These are phyloP conservation scores for Rhipidocladum racemiflorum DNA, from an alignment of 176 grass and related monocot genomes.

Conservation along the genomic window DNA sequence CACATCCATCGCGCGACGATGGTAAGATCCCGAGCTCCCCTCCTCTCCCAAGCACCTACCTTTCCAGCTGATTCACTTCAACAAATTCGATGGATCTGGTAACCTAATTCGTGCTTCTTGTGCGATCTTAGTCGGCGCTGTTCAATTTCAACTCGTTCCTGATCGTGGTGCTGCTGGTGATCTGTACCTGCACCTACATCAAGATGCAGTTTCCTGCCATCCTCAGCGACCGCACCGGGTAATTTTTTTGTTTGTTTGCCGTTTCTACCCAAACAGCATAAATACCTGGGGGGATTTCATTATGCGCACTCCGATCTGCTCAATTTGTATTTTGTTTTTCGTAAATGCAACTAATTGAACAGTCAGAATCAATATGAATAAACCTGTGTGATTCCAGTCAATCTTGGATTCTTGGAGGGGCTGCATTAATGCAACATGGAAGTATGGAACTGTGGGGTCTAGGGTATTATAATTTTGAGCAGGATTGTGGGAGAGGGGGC, in stretches of 20 bases:
- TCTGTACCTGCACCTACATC: conserved; percentile 92
- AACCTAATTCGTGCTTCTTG: background rate
- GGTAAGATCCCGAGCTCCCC: background rate
- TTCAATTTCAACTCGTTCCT: conserved; percentile 97
- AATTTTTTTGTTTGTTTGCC: background rate
- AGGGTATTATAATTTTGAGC: background rate
- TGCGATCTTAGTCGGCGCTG: conserved; percentile 62
- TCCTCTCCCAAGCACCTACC: background rate
- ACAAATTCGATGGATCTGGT: background rate
- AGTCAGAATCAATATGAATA: background rate
- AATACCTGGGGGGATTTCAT: background rate
- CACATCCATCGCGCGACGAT: conserved; percentile 1
- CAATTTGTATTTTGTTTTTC: no score
- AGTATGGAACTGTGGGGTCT: background rate
- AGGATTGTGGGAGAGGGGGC: no score
- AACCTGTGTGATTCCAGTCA: background rate
- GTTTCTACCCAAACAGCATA: background rate
- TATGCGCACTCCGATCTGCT: background rate
- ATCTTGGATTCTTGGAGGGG: background rate
- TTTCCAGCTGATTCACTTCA: background rate
- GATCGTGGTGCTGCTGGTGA: conserved; percentile 81
- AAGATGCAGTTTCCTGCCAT: conserved; percentile 94
- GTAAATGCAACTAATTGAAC: background rate
- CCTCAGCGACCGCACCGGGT: conserved; percentile 63
- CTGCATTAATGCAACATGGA: background rate